phyloP scores from a whole-genome alignment of 2,329 filamentous ascomycete species.

The Alternaria triticimaculans region DNA sequence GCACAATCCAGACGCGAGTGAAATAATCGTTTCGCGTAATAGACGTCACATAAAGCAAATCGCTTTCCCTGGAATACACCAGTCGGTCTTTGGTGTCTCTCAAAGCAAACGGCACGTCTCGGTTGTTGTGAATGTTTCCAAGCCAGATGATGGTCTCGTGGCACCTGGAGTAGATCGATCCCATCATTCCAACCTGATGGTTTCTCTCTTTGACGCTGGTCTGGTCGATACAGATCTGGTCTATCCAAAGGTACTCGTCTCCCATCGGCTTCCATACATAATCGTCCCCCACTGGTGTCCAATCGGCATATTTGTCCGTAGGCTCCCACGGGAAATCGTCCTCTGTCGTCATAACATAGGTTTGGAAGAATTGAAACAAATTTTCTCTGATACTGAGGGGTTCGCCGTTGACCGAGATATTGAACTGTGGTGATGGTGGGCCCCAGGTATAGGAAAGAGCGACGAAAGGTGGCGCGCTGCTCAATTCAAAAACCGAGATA shows the following conservation, averaged over 20 bases:
- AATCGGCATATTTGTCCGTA: no score
- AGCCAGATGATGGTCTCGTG: neutral
- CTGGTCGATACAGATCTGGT: neutral
- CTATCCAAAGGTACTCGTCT: neutral
- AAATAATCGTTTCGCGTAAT: no score
- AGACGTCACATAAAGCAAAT: no score
- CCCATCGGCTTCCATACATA: no score
- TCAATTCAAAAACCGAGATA: rapidly evolving
- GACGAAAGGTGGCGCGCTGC: neutral
- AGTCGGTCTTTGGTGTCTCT: no score
- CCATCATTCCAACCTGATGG: neutral
- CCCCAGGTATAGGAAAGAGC: neutral
- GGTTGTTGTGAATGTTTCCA: no score
- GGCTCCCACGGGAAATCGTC: no score
- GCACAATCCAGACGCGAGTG: no score
- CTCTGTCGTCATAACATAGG: neutral
- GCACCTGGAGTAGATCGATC: neutral
- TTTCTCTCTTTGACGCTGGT: neutral
- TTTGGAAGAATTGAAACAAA: neutral
- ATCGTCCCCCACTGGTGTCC: no score
- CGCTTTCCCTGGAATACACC: no score
- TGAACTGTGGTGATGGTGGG: neutral
- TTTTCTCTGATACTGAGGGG: neutral
- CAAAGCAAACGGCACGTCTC: no score
- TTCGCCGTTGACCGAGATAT: neutral